Evolutionary conservation across 495 filamentous ascomycete species (phyloP), one percentile per base, ranked within the genome.

Genomic region (Penicillium goetzii): DNA sequence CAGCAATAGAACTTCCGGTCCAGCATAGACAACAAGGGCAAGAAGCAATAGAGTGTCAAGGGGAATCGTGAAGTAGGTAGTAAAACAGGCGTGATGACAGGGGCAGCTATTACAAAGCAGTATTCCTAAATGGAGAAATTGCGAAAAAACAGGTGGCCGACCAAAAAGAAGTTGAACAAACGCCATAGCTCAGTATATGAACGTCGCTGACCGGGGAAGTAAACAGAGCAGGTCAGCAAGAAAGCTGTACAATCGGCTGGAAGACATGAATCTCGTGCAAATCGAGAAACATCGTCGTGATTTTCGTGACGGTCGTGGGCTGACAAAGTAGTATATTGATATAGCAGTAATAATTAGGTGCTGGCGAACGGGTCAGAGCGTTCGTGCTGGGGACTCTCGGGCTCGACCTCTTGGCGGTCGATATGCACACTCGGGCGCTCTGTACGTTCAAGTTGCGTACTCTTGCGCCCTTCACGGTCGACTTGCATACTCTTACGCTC

Each of bases 391-490:
- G 47, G 40, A 43, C 55, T 63, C 6, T 25, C 25, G 10, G 59
- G 59, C 25, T 60, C 64, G 3, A 4, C 15, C 45, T 57, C 43
- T 33, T 58, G 43, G 7, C 68, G 61, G 12, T 61, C 60, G 3
- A 53, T 15, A 17, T 63, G 55, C 43, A 45, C 45, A 28, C 60
- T 63, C 3, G 30, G 25, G 11, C 64, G 59, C 19, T 60, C 64
- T n/a, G 17, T n/a, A 12, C 50, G 50, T 9, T 28, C 26, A 11
- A 66, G 30, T 28, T 72, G 70, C 43, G 54, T 33, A 49, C 78
- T 75, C 43, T 71, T 58, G 38, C 79, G 61, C 47, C 53, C 45
- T 26, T 61, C 53, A 15, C 63, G 61, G 12, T 61, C 63, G 3
- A 57, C 21, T n/a, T 63, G 59, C 41, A 52, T 41, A 34, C 59